Base-by-base conservation (phyloP, 768 basidiomycete species). In the Leucocoprinus sp. region DNA sequence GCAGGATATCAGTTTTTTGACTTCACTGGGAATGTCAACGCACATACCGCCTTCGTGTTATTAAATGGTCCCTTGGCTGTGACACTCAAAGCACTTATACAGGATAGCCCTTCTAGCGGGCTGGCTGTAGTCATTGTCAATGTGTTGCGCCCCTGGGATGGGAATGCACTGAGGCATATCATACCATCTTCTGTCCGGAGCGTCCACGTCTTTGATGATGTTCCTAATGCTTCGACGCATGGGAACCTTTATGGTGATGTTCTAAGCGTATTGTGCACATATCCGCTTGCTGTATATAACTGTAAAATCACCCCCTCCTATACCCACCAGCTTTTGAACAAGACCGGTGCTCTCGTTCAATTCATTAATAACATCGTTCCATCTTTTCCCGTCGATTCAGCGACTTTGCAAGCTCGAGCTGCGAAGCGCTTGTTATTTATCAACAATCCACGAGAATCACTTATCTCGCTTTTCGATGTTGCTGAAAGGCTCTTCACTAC, bases 121-220 rank as follows among this genome's bases (percentile, higher is more conserved):
- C 60, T 90, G 8, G 89, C 80, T 2, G 71, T 83, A 1, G 67
- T 93, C 45, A 63, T 75, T 36, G 82, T 91, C 42, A 82, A 85
- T 51, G 80, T 89, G n/a, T 70, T 90, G 42, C 78, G 86, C 37
- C 87, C 92, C 18, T 93, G 92, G 92, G 69, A 76, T 55, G 78
- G 81, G 49, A 66, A 69, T 15, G 73, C 76, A n/a, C 69, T 95
- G 49, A 71, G 69, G 51, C 60, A 57, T 11, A 61, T 73, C 19
- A 57, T 93, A 26, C 91, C 91, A 5, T 42, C 68, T 5, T 74
- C 74, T 12, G 81, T 70, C 17, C 70, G 65, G 55, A 64, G 62
- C 19, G 65, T 93, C 5, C 73, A 88, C 54, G 83, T 93, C 48
- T 64, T 91, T 21, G 87, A 90, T 50, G 90, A 93, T 51, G 84